Percentiles rank a stretch among this genome's conserved stretches.
Conservation (phyloP, 1,284 basidiomycete genomes). For the Ceratorhiza oryzae-sativae region DNA sequence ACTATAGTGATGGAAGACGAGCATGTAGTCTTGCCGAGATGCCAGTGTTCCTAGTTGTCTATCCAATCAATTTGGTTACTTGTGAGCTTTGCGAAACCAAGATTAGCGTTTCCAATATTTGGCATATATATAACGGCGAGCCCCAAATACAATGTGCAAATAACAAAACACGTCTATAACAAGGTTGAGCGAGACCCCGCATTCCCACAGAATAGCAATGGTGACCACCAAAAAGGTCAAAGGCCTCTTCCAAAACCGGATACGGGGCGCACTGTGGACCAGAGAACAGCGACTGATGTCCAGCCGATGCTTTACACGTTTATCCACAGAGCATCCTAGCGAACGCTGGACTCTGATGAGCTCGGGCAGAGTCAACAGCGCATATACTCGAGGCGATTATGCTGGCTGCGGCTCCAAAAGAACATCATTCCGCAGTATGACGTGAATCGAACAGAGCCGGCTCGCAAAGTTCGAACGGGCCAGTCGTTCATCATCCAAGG, state of each 20-base stretch:
- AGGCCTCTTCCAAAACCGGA: no score
- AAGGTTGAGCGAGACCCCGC: conserved; percentile 9
- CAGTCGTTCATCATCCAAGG: no score
- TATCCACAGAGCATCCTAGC: neutral
- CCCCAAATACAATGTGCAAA: neutral
- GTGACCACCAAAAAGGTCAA: no score
- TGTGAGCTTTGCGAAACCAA: conserved; percentile 8
- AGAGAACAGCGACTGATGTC: neutral
- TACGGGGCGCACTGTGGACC: neutral
- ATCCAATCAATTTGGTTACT: conserved; percentile 6
- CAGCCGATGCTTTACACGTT: neutral
- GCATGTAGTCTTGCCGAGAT: neutral
- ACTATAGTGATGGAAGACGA: neutral
- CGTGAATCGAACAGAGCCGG: no score
- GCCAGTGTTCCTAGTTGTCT: conserved; percentile 30
- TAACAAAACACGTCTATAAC: neutral
- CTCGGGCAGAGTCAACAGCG: no score
- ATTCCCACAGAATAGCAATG: no score
- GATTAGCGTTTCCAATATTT: conserved; percentile 16
- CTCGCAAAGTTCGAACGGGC: no score
- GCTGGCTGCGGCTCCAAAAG: no score
- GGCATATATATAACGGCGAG: neutral
- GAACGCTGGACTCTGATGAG: no score
- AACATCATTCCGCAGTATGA: no score
- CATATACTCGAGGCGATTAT: no score